These are phyloP conservation scores for Beverwykella pulmonaria DNA, from an alignment of 495 filamentous ascomycete genomes.

Conservation along the genomic window DNA sequence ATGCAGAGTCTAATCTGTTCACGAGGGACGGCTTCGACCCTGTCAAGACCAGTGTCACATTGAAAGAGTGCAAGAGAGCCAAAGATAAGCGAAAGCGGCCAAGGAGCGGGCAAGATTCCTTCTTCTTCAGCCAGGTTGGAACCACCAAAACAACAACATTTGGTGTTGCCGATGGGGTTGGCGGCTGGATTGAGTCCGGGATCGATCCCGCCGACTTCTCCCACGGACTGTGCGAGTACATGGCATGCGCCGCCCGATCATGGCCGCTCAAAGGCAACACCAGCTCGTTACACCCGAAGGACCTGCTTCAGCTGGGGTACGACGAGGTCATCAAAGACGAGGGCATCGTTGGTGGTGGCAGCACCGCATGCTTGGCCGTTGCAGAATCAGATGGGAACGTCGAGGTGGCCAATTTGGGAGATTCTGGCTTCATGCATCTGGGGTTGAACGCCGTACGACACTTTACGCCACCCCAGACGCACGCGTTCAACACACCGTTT, in stretches of 20 bases:
- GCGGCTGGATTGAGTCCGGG: slow-evolving; percentile 87
- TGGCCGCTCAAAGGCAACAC: slow-evolving; percentile 46
- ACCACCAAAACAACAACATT: slow-evolving; percentile 66
- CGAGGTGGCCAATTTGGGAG: slow-evolving; percentile 92
- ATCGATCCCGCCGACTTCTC: slow-evolving; percentile 95
- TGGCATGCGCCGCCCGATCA: slow-evolving; percentile 67
- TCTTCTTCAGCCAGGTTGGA: slow-evolving; percentile 81
- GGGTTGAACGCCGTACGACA: slow-evolving; percentile 80
- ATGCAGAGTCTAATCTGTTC: slow-evolving; percentile 51
- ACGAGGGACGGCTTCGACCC: slow-evolving; percentile 34
- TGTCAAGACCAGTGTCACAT: slow-evolving; percentile 19
- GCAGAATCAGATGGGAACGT: slow-evolving; percentile 68
- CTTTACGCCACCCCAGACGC: slow-evolving; percentile 83
- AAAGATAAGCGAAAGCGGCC: slow-evolving; percentile 61
- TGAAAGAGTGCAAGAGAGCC: slow-evolving; percentile 43
- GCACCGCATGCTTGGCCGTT: slow-evolving; percentile 84
- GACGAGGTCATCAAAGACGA: slow-evolving; percentile 74
- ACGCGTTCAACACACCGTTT: slow-evolving; percentile 96
- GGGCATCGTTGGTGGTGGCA: slow-evolving; percentile 76
- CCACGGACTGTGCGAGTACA: slow-evolving; percentile 89
- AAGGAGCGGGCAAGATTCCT: slow-evolving; percentile 90
- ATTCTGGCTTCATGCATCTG: slow-evolving; percentile 91
- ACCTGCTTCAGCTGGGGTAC: slow-evolving; percentile 82
- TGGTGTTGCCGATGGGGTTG: slow-evolving; percentile 89
- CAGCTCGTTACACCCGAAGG: slow-evolving; percentile 60